phyloP scores from a whole-genome alignment of 192 early-diverging fungal genomes.

The Mortierella claussenii region DNA sequence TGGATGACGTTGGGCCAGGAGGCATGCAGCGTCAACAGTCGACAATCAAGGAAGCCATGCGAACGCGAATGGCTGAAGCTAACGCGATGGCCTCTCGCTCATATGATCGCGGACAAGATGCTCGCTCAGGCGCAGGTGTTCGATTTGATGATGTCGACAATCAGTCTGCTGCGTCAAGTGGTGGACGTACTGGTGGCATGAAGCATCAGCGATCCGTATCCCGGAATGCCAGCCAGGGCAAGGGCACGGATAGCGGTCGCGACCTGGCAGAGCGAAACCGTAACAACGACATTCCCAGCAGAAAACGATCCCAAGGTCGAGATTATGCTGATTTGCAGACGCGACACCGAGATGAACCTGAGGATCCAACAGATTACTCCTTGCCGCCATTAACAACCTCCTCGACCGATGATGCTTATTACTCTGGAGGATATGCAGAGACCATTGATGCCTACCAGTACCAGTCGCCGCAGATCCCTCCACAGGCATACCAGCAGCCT shows the following conservation, averaged over 20 bases:
- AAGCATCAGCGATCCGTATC: neutral
- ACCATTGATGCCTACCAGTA: neutral
- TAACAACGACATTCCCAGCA: no score
- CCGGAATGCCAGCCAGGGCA: neutral
- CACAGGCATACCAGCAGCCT: neutral
- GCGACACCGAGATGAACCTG: neutral
- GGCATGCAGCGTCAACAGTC: neutral
- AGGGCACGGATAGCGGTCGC: neutral
- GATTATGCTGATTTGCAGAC: neutral
- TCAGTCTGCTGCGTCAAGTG: neutral
- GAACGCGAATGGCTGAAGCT: neutral
- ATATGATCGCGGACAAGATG: neutral
- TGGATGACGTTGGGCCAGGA: conserved; percentile 7
- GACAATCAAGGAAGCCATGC: neutral
- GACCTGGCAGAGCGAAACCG: neutral
- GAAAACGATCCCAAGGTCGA: neutral
- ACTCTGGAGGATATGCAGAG: neutral
- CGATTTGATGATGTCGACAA: neutral
- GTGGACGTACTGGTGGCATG: neutral
- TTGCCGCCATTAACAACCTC: conserved; percentile 9
- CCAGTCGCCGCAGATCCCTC: neutral
- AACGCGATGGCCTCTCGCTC: no score
- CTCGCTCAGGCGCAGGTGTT: neutral
- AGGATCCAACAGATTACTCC: neutral
- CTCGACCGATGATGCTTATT: conserved; percentile 4